phyloP scores from a whole-genome alignment of 345 rosid species.

The Sisymbrium irio region DNA sequence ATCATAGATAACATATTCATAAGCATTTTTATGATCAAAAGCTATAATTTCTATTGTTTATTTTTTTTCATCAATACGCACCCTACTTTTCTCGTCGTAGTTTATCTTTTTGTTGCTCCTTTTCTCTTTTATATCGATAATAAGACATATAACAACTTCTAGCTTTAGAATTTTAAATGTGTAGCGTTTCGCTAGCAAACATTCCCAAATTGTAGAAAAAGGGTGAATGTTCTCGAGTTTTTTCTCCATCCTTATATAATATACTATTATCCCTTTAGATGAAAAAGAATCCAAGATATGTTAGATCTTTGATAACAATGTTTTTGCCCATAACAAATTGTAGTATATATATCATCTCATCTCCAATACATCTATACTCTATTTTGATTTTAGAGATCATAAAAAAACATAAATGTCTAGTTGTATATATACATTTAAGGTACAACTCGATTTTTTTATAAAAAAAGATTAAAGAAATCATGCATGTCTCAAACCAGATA shows the following conservation, averaged over 20 bases:
- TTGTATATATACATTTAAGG: not conserved
- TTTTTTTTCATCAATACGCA: not conserved
- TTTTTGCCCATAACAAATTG: conserved; percentile 8
- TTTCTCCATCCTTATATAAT: conserved; percentile 12
- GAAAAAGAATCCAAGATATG: not conserved
- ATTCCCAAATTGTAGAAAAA: conserved; percentile 16
- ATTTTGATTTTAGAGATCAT: not conserved
- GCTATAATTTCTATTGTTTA: not conserved
- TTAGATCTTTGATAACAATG: conserved; percentile 1
- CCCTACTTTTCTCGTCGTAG: conserved; percentile 22
- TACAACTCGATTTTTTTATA: not conserved
- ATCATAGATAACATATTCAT: conserved; percentile 23
- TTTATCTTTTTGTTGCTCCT: not conserved
- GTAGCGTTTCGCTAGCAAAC: conserved; percentile 24
- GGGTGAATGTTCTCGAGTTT: conserved; percentile 11
- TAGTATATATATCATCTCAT: not conserved
- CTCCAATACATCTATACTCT: not conserved
- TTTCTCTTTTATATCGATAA: not conserved
- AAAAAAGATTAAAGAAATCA: not conserved
- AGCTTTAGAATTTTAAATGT: conserved; percentile 2
- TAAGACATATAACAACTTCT: conserved; percentile 35
- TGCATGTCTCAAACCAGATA: not conserved
- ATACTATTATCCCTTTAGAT: conserved; percentile 1
- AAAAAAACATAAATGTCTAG: not conserved
- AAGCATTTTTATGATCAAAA: conserved; percentile 13